Conservation (phyloP, 1,284 basidiomycete genomes). For the Anthracocystis setariae region DNA sequence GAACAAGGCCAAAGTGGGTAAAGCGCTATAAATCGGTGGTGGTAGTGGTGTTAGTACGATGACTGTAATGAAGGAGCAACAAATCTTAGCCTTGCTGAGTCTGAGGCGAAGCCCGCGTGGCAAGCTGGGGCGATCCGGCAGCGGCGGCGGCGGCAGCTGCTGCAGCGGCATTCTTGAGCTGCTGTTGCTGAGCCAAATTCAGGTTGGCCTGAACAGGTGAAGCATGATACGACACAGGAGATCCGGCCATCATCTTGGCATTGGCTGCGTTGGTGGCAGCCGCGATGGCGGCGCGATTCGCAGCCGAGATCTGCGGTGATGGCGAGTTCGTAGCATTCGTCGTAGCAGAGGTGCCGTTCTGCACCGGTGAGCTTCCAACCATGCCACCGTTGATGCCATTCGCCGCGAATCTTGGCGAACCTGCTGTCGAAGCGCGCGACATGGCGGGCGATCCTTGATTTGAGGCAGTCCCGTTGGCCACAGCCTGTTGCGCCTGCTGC, state of each 20-base stretch:
- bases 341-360: constrained; percentile 31
- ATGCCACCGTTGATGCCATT: constrained; percentile 36
- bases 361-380: constrained; percentile 39
- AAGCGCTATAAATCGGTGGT: constrained; percentile 11
- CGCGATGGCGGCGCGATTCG: constrained; percentile 42
- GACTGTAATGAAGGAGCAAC: not conserved
- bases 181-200: constrained; percentile 40
- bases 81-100: constrained; percentile 36
- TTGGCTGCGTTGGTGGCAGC: constrained; percentile 41
- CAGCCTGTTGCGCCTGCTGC: constrained; percentile 21
- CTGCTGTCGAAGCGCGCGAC: constrained; percentile 48
- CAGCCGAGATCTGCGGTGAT: constrained; percentile 48
- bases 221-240: constrained; percentile 38
- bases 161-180: constrained; percentile 42
- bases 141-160: constrained; percentile 43
- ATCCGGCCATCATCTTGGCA: constrained; percentile 44
- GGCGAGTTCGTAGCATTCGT: constrained; percentile 47
- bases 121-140: constrained; percentile 34
- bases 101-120: constrained; percentile 36
- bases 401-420: constrained; percentile 41
- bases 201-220: constrained; percentile 43
- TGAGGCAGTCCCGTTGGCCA: constrained; percentile 27
- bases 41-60: not conserved
- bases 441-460: constrained; percentile 48
- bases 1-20: constrained; percentile 26